Base-by-base conservation (phyloP, 2,329 filamentous ascomycete genomes). In the Colletotrichum caudatum region DNA sequence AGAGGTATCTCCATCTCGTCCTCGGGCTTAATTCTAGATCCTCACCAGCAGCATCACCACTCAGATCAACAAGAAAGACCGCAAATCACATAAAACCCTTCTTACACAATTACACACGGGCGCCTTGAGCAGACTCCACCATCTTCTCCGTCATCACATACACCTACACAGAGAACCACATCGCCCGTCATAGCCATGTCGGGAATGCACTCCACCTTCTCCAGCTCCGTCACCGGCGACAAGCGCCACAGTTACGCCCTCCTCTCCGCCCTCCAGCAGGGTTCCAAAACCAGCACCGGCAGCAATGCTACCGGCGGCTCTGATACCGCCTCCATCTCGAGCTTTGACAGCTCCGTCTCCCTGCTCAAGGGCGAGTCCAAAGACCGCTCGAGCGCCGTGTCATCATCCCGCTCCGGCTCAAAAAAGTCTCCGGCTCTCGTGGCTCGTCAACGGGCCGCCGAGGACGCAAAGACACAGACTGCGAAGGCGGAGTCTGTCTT, bases 311-410 rank as follows among this genome's bases (percentile, higher is more conserved):
- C 18, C 29, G 46, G 60, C 59, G 33, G 70, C 12, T 60, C 61
- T 29, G 70, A 72, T 39, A 44, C 61, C 50, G 67, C 70, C 50
- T 72, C 70, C 6, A 57, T 71, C 50, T 75, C 70, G 39, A 71
- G 61, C 72, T 75, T 78, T 69, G 67, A 62, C 41, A 72, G 70
- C 62, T 66, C 70, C 20, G 16, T 57, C 26, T 65, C 66, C 41
- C 51, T 72, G 11, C 41, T 72, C 48, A 72, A 63, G 50, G 48
- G 46, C 61, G 66, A 58, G 18, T 54, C 50, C 16, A 46, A 37
- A 16, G 29, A 5, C 46, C 16, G 41, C 14, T 29, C 35, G 33
- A 16, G 60, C 46, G 29, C 59, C 3, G 37, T 20, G 23, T 50
- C n/a, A 20, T 51, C 59, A 26, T 62, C 46, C 56, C 8, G 35